phyloP scores from a whole-genome alignment of 2,329 filamentous ascomycete genomes.

The Monascus ruber region DNA sequence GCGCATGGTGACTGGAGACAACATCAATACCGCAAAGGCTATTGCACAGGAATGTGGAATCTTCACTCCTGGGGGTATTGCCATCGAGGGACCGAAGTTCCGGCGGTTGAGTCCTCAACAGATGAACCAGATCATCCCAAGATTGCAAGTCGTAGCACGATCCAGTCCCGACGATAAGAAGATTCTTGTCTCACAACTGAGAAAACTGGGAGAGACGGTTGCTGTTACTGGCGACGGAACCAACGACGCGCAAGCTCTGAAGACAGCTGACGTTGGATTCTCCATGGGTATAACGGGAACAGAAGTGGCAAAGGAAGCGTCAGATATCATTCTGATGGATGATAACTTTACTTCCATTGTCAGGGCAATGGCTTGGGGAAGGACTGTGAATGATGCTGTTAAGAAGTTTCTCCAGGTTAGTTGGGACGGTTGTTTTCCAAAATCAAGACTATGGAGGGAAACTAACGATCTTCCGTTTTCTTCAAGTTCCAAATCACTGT shows the following conservation, averaged over 20 bases:
- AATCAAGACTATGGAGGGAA: no score
- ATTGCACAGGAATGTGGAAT: constrained; percentile 74
- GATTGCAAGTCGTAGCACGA: constrained; percentile 58
- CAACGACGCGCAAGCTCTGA: constrained; percentile 71
- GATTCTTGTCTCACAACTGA: constrained; percentile 58
- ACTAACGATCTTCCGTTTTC: neutral
- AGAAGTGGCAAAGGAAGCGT: constrained; percentile 75
- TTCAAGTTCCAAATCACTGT: constrained; percentile 38
- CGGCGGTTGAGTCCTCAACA: constrained; percentile 56
- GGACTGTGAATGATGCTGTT: constrained; percentile 64
- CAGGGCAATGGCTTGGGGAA: constrained; percentile 70
- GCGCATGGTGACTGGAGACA: constrained; percentile 79
- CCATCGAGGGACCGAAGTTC: constrained; percentile 71
- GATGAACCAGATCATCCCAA: constrained; percentile 57
- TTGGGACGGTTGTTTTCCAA: neutral
- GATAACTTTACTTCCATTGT: constrained; percentile 83
- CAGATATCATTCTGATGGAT: constrained; percentile 76
- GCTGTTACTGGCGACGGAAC: constrained; percentile 76
- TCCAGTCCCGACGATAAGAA: constrained; percentile 70
- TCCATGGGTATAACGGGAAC: constrained; percentile 78
- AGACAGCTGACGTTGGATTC: constrained; percentile 72
- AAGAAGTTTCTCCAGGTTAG: constrained; percentile 54
- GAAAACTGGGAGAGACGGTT: constrained; percentile 63
- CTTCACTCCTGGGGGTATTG: constrained; percentile 52
- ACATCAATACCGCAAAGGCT: constrained; percentile 65